phyloP scores from a whole-genome alignment of 176 grass and related monocot species.

The Secale cereale region DNA sequence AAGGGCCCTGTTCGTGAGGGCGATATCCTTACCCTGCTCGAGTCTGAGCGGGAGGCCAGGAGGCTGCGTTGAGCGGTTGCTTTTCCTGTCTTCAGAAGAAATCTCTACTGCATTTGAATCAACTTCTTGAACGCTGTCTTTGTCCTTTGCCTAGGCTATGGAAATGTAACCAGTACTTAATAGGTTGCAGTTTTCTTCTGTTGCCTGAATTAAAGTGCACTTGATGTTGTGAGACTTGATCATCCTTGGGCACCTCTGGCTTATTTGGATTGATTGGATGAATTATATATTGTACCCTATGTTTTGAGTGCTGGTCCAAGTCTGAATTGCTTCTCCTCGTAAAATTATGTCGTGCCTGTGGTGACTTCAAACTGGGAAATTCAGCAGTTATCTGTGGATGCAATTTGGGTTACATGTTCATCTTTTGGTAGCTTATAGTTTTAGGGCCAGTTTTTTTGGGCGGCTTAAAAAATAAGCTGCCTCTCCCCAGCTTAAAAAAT shows the following conservation, averaged over 20 bases:
- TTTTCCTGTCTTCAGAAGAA: background rate
- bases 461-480: no score
- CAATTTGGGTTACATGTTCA: no score
- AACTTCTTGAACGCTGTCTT: slow-evolving; percentile 19
- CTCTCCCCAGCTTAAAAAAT: no score
- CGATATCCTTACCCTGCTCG: slow-evolving; percentile 76
- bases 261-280: background rate
- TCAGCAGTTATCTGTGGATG: no score
- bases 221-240: background rate
- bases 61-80: slow-evolving; percentile 54
- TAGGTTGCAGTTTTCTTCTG: slow-evolving; percentile 25
- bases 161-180: slow-evolving; percentile 16
- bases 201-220: slow-evolving; percentile 5
- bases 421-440: no score
- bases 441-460: no score
- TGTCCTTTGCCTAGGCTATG: background rate
- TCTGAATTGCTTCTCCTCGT: background rate
- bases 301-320: background rate
- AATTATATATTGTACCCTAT: background rate
- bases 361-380: no score
- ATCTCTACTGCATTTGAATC: slow-evolving; percentile 28
- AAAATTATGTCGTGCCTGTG: background rate
- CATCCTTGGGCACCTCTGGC: background rate
- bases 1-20: slow-evolving; percentile 80
- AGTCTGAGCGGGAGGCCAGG: slow-evolving; percentile 91